A percentile compares a stretch with the other conserved stretches of the same genome.
These are phyloP conservation scores for Lanzia echinophila DNA, from an alignment of 2,329 filamentous ascomycete genomes.

Conservation along the genomic window DNA sequence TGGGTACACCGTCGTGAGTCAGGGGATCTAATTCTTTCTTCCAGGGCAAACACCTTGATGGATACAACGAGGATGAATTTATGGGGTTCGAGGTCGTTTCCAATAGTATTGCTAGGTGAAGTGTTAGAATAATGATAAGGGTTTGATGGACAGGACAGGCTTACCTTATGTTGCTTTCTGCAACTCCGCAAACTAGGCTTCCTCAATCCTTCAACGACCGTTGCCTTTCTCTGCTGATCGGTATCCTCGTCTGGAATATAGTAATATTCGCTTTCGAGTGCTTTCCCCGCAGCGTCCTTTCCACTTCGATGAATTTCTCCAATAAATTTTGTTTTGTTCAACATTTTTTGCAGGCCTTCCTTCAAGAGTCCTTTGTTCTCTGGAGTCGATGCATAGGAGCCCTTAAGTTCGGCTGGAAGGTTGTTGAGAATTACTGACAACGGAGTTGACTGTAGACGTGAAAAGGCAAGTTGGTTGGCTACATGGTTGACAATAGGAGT, in stretches of 20 bases:
- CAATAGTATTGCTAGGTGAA: conserved; percentile 55
- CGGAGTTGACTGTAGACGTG: conserved; percentile 83
- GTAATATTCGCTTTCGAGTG: conserved; percentile 94
- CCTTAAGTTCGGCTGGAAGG: conserved; percentile 62
- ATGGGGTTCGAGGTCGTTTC: conserved; percentile 58
- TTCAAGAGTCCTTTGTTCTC: conserved; percentile 45
- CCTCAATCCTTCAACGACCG: conserved; percentile 77
- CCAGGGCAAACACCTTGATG: not conserved
- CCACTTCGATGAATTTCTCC: conserved; percentile 85
- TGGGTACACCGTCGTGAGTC: not conserved
- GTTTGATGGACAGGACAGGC: conserved; percentile 21
- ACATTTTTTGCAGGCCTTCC: conserved; percentile 59
- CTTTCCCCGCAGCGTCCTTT: conserved; percentile 92
- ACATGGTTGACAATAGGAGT: conserved; percentile 69
- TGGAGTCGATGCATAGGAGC: conserved; percentile 19
- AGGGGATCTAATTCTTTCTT: conserved; percentile 1
- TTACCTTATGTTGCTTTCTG: conserved; percentile 95
- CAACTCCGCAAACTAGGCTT: conserved; percentile 87
- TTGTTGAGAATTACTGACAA: conserved; percentile 84
- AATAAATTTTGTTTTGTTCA: conserved; percentile 71
- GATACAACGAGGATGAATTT: conserved; percentile 3
- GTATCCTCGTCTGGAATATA: conserved; percentile 84
- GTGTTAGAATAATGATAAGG: conserved; percentile 2
- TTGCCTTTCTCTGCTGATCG: conserved; percentile 69
- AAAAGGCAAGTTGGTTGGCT: conserved; percentile 92